Evolutionary conservation across 331 rosid species (phyloP).

Genomic region (Erythrophleum ivorense): DNA sequence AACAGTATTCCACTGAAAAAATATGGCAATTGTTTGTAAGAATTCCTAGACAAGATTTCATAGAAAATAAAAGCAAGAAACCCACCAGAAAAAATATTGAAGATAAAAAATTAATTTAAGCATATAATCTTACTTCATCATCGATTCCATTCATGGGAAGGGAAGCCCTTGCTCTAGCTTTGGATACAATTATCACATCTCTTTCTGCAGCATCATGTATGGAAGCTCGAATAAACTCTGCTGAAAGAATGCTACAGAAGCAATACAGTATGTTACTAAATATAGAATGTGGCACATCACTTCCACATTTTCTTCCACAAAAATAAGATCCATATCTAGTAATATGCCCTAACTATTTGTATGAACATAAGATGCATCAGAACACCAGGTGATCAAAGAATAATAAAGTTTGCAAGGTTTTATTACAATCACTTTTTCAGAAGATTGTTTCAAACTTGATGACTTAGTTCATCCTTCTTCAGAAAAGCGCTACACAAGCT

Average conservation of each 20-base stretch:
- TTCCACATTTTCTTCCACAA: conserved; percentile 24
- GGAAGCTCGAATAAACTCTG: conserved; percentile 89
- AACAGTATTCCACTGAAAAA: not conserved
- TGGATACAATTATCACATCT: conserved; percentile 71
- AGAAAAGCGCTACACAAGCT: not conserved
- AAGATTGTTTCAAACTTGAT: not conserved
- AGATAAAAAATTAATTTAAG: conserved; percentile 1
- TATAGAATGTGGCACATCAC: conserved; percentile 1
- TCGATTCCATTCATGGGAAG: conserved; percentile 74
- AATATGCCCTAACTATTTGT: not conserved
- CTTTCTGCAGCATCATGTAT: conserved; percentile 78
- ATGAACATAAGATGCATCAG: not conserved
- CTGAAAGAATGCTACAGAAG: conserved; percentile 97
- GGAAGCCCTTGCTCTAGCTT: conserved; percentile 80
- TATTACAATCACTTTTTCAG: not conserved
- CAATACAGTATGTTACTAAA: conserved; percentile 56
- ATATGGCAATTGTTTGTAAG: conserved; percentile 22
- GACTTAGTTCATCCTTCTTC: not conserved
- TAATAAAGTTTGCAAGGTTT: not conserved
- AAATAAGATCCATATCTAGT: conserved; percentile 2
- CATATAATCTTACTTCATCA: conserved; percentile 65
- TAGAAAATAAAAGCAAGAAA: conserved; percentile 11
- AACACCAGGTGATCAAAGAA: conserved; percentile 26
- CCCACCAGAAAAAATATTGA: not conserved
- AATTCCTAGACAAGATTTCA: conserved; percentile 34